A percentile compares a stretch with the other conserved stretches of the same genome.
Evolutionary conservation across 148 eudicot species (phyloP).

Genomic region (Rheum nobile): DNA sequence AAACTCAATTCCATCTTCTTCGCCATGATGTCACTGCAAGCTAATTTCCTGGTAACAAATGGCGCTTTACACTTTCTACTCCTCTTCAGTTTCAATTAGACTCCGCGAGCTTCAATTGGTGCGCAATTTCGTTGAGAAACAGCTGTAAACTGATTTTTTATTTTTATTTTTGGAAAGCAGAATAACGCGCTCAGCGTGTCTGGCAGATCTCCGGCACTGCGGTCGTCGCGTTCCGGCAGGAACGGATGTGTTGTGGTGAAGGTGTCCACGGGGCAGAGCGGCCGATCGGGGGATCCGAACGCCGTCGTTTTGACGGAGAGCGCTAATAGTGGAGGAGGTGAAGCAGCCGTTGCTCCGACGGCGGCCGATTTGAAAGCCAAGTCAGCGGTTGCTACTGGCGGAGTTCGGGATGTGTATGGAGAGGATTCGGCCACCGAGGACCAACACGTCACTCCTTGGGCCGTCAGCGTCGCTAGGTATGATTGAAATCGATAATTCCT

Average conservation of each 20-base stretch:
- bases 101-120: not conserved
- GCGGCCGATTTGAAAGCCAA: conserved; percentile 26
- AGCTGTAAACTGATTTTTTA: not conserved
- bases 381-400: conserved; percentile 36
- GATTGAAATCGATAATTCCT: conserved; percentile 69
- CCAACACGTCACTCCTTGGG: conserved; percentile 75
- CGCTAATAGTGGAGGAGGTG: not conserved
- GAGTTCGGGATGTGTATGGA: conserved; percentile 74
- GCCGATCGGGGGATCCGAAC: conserved; percentile 46
- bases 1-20: not conserved
- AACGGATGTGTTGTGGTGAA: conserved; percentile 29
- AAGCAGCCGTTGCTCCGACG: conserved; percentile 12
- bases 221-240: conserved; percentile 29
- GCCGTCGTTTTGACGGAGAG: conserved; percentile 49
- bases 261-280: conserved; percentile 43
- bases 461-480: conserved; percentile 88
- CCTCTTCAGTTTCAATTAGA: too few relatives aligned
- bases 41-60: conserved; percentile 1
- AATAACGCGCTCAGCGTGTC: conserved; percentile 34
- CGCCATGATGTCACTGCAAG: conserved; percentile 1
- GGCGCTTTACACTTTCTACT: not conserved
- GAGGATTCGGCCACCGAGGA: conserved; percentile 91
- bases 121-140: not conserved
- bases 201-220: conserved; percentile 31
- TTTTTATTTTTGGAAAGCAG: conserved; percentile 22